Evolutionary conservation across 192 early-diverging fungal species (phyloP).

Genomic region (Umbelopsis sp.): DNA sequence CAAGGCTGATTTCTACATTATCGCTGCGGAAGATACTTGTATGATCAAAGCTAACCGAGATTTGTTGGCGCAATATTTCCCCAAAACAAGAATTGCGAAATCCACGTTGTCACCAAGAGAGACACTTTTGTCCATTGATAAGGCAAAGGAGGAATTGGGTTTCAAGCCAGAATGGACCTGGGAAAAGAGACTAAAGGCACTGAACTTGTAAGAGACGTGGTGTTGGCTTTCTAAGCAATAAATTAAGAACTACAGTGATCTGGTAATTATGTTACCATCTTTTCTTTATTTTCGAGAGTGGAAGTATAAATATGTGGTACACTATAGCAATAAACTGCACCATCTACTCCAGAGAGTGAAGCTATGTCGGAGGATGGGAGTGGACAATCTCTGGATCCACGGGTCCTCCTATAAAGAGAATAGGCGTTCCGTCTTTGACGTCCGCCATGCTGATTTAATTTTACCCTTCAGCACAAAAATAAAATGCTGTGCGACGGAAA

Average conservation of each 20-base stretch:
- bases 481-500: too few relatives aligned
- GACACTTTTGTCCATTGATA: conserved; percentile 6
- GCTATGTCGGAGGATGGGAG: too few relatives aligned
- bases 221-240: background rate
- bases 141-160: conserved; percentile 5
- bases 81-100: conserved; percentile 2
- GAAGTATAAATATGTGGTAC: too few relatives aligned
- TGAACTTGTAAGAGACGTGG: conserved; percentile 4
- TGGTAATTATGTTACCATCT: conserved; percentile 6
- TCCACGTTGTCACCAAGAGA: conserved; percentile 9
- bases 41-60: background rate
- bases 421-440: too few relatives aligned
- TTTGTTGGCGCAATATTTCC: conserved; percentile 10
- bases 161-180: conserved; percentile 4
- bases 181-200: conserved; percentile 5
- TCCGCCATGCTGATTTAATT: too few relatives aligned
- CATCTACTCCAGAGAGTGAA: too few relatives aligned
- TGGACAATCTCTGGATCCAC: too few relatives aligned
- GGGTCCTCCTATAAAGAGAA: too few relatives aligned
- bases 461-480: too few relatives aligned
- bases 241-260: background rate
- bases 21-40: conserved; percentile 9
- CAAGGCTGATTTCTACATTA: conserved; percentile 10
- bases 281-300: conserved; percentile 3
- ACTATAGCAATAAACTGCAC: too few relatives aligned